Conservation (phyloP, 768 basidiomycete genomes). For the Psilocybe azurescens region DNA sequence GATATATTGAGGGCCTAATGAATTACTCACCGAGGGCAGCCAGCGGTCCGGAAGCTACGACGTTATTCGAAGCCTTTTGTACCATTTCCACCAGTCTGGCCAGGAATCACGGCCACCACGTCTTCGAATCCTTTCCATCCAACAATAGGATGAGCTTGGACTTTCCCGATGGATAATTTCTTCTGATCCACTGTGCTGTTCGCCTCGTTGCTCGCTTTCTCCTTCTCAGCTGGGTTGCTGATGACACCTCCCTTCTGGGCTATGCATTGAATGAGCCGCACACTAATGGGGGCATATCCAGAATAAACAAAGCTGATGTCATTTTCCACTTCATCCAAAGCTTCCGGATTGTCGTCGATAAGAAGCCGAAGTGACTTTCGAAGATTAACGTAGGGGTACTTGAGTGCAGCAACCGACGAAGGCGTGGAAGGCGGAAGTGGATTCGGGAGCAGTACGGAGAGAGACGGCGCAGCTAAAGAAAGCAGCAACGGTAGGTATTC, state of each 20-base stretch:
- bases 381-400: slow-evolving; percentile 73
- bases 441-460: slow-evolving; percentile 70
- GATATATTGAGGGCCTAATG: background rate
- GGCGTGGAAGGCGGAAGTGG: slow-evolving; percentile 63
- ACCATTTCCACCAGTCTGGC: slow-evolving; percentile 83
- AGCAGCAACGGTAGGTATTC: slow-evolving; percentile 71
- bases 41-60: slow-evolving; percentile 19
- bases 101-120: slow-evolving; percentile 79
- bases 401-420: slow-evolving; percentile 45
- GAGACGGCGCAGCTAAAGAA: slow-evolving; percentile 66
- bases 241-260: slow-evolving; percentile 91
- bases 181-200: slow-evolving; percentile 45
- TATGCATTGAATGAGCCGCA: slow-evolving; percentile 91
- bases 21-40: slow-evolving; percentile 19
- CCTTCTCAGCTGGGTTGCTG: slow-evolving; percentile 75
- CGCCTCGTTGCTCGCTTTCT: slow-evolving; percentile 40
- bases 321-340: slow-evolving; percentile 82
- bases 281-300: slow-evolving; percentile 92
- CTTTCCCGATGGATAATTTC: slow-evolving; percentile 48
- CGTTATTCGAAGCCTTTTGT: slow-evolving; percentile 39
- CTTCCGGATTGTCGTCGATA: slow-evolving; percentile 84
- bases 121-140: slow-evolving; percentile 99
- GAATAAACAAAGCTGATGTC: slow-evolving; percentile 98
- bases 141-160: slow-evolving; percentile 88
- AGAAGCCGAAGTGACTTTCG: slow-evolving; percentile 90